phyloP scores from a whole-genome alignment of 306 rosid species.

The Elaeagnus macrophylla region DNA sequence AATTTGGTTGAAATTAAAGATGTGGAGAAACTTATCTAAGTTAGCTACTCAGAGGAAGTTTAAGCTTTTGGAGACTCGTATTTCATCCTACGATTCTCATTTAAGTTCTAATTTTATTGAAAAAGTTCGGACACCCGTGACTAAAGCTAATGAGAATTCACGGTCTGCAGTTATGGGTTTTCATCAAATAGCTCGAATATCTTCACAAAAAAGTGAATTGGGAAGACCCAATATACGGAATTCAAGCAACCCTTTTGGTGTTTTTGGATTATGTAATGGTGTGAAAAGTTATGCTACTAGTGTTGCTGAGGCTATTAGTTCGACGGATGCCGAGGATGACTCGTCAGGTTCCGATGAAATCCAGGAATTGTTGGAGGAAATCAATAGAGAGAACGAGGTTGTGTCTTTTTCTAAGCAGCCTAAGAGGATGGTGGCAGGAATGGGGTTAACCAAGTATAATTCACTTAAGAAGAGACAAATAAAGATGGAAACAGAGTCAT shows the following conservation, averaged over 20 bases:
- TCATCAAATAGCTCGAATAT: conserved; percentile 10
- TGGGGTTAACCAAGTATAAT: conserved; percentile 28
- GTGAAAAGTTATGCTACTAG: conserved; percentile 44
- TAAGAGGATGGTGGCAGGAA: conserved; percentile 30
- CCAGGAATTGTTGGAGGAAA: conserved; percentile 37
- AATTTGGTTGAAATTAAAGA: conserved; percentile 14
- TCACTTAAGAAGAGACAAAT: conserved; percentile 60
- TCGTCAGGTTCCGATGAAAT: conserved; percentile 47
- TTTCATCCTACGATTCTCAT: conserved; percentile 6
- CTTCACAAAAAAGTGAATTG: conserved; percentile 16
- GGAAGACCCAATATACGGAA: conserved; percentile 26
- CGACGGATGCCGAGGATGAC: conserved; percentile 58
- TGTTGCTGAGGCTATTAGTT: conserved; percentile 61
- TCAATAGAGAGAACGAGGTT: conserved; percentile 29
- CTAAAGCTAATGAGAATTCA: conserved; percentile 7
- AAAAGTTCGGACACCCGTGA: conserved; percentile 14
- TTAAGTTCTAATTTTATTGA: conserved; percentile 22
- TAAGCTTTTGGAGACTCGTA: conserved; percentile 17
- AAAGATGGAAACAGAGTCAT: conserved; percentile 81
- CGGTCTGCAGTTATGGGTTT: conserved; percentile 12
- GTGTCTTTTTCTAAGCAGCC: conserved; percentile 28
- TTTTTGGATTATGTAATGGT: conserved; percentile 14
- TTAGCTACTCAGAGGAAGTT: conserved; percentile 34
- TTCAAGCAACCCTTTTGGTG: conserved; percentile 16
- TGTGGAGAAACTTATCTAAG: conserved; percentile 58